Evolutionary conservation across 2,329 filamentous ascomycete species (phyloP).

Genomic region (Xylaria hypoxylon): DNA sequence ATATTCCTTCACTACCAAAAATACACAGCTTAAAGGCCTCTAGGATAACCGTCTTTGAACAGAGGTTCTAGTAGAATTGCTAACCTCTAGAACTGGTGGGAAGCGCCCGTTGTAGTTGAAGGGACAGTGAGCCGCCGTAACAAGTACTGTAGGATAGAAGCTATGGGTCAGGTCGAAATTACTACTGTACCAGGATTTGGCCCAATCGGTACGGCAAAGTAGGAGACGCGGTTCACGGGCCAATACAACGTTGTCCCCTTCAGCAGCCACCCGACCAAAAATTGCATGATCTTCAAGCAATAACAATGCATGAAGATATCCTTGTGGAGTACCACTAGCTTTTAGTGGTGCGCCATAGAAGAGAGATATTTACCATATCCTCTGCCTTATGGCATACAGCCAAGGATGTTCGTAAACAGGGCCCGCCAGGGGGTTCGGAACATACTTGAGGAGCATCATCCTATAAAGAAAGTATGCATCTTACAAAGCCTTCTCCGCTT

Average conservation of each 20-base stretch:
- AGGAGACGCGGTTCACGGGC: conserved; percentile 28
- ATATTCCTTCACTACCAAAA: conserved; percentile 15
- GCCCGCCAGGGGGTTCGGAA: conserved; percentile 8
- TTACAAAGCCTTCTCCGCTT: conserved; percentile 12
- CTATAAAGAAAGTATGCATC: conserved; percentile 20
- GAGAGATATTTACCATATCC: conserved; percentile 12
- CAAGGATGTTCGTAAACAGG: conserved; percentile 5
- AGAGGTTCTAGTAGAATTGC: conserved; percentile 14
- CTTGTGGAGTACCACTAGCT: conserved; percentile 5
- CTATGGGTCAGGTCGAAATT: conserved; percentile 30
- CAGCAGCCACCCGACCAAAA: conserved; percentile 36
- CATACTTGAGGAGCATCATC: conserved; percentile 4
- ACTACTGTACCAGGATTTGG: conserved; percentile 23
- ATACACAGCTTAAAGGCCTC: neutral
- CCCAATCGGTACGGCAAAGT: conserved; percentile 34
- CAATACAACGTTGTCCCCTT: conserved; percentile 30
- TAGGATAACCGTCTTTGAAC: conserved; percentile 1
- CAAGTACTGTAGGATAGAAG: conserved; percentile 19
- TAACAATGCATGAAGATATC: conserved; percentile 14
- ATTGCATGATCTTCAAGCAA: conserved; percentile 31
- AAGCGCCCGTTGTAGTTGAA: neutral
- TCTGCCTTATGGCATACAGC: conserved; percentile 6
- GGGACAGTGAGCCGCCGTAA: conserved; percentile 7
- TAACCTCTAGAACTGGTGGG: conserved; percentile 15
- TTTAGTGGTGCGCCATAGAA: conserved; percentile 10